Percentiles rank a stretch among this genome's conserved stretches.
phyloP scores from a whole-genome alignment of 495 filamentous ascomycete species.

The Polyplosphaeria fusca region DNA sequence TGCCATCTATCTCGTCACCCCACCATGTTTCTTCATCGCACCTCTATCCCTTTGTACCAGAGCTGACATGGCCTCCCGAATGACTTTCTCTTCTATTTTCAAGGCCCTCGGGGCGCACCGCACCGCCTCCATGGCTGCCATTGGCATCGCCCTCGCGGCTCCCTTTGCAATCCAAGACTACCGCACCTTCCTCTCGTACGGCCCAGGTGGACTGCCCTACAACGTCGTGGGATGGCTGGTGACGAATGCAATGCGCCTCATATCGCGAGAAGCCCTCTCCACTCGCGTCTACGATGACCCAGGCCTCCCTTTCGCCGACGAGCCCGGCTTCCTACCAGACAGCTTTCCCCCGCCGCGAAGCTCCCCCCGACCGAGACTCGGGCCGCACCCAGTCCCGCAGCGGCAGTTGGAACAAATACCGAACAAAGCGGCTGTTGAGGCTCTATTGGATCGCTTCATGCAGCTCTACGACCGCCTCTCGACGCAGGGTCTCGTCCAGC shows the following conservation, averaged over 20 bases:
- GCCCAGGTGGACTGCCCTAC: constrained; percentile 42
- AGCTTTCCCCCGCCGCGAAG: constrained; percentile 13
- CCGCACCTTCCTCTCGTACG: constrained; percentile 36
- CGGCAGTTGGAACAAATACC: constrained; percentile 57
- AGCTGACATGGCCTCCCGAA: not conserved
- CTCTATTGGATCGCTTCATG: constrained; percentile 51
- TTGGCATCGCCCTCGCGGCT: constrained; percentile 2
- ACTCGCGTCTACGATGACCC: constrained; percentile 26
- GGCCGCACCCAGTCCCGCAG: constrained; percentile 22
- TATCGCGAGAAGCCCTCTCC: constrained; percentile 34
- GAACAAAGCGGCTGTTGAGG: constrained; percentile 48
- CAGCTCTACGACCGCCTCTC: constrained; percentile 47
- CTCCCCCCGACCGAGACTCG: constrained; percentile 8
- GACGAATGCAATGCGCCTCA: constrained; percentile 23
- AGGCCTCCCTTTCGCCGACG: constrained; percentile 15
- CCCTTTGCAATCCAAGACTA: constrained; percentile 21
- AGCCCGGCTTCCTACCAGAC: constrained; percentile 14
- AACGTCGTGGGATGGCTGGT: constrained; percentile 42
- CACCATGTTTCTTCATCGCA: no score
- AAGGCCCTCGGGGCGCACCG: constrained; percentile 3
- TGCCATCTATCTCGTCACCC: no score
- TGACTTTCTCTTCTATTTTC: not conserved
- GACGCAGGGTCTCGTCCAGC: constrained; percentile 51
- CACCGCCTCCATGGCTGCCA: not conserved
- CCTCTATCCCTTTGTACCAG: no score